Evolutionary conservation across 345 rosid genomes (phyloP), one percentile per base, ranked within the genome.

Genomic region (Syzygium oleosum): DNA sequence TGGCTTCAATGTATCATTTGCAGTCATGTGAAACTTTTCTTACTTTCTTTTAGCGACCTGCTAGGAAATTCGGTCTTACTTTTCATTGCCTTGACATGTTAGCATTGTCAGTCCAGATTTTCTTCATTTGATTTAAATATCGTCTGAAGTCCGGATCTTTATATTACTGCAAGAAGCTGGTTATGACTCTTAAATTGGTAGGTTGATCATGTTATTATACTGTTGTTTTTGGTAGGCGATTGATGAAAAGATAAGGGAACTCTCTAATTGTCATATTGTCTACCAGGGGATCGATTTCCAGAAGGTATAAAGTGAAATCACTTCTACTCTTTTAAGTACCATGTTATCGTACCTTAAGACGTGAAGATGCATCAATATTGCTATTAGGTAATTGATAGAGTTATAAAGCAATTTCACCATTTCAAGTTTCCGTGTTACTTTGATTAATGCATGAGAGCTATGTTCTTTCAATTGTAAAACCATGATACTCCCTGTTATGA

Each of bases 221-320:
- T 52, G 27, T 52, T 84, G 59, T 52, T 34, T 68, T 38, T 73
- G 83, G n/a, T 92, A 98, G 99, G 99, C 98, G 85, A 96, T 98
- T 87, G 98, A 95, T 93, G 99, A 97, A 91, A 96, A 95, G 94
- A 98, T 98, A 89, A 93, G 95, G 92, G 98, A 97, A 91, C 95
- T 98, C 87, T 97, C 99, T 29, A 94, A 95, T 89, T 96, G 99
- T 90, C 99, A 98, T 89, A 92, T 90, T 87, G 94, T 98, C 87
- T 94, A 98, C 85, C 87, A 90, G 43, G 98, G 94, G 84, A 88
- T 94, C 87, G 96, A 96, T 86, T 97, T 96, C 89, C 97, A 90
- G 92, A 96, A 95, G 99, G 99, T 98, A 95, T 78, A 27, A 38
- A 52, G 49, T 38, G 53, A 84, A 51, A 65, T 49, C 83, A 84